Evolutionary conservation across 331 rosid genomes (phyloP).

Genomic region (Ulmus americana): DNA sequence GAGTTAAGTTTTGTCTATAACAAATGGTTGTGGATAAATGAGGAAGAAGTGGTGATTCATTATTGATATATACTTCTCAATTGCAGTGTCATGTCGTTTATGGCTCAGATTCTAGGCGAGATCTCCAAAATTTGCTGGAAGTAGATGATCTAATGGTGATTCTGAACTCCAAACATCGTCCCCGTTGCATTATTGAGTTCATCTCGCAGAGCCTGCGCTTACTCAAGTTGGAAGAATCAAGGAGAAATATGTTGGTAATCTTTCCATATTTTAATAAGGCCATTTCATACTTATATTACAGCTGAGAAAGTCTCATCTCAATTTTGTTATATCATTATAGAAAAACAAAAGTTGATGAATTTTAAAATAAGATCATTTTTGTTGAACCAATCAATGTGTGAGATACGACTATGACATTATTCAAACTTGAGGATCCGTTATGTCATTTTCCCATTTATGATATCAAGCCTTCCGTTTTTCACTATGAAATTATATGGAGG

Average conservation of each 20-base stretch:
- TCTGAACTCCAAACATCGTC: slow-evolving; percentile 61
- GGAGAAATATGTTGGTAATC: slow-evolving; percentile 55
- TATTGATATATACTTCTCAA: slow-evolving; percentile 25
- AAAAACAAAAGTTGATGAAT: too few species aligned
- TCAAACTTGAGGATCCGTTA: too few species aligned
- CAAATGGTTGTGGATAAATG: too few species aligned
- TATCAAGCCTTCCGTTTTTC: too few species aligned
- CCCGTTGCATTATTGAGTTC: slow-evolving; percentile 71
- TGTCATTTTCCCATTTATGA: too few species aligned
- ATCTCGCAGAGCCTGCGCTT: slow-evolving; percentile 60
- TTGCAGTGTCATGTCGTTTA: slow-evolving; percentile 68
- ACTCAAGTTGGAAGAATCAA: slow-evolving; percentile 68
- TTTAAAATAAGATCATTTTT: too few species aligned
- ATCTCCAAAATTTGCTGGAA: slow-evolving; percentile 64
- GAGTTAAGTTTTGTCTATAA: too few species aligned
- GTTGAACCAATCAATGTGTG: too few species aligned
- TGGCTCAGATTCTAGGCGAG: slow-evolving; percentile 55
- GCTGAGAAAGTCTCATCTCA: not conserved
- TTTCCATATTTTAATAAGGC: slow-evolving; percentile 15
- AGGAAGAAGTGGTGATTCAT: slow-evolving; percentile 9
- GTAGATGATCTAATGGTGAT: slow-evolving; percentile 56
- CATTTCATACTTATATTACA: not conserved
- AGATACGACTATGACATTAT: too few species aligned
- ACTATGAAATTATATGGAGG: not conserved
- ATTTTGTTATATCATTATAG: not conserved